phyloP scores from a whole-genome alignment of 345 rosid genomes.

The Draba incana region DNA sequence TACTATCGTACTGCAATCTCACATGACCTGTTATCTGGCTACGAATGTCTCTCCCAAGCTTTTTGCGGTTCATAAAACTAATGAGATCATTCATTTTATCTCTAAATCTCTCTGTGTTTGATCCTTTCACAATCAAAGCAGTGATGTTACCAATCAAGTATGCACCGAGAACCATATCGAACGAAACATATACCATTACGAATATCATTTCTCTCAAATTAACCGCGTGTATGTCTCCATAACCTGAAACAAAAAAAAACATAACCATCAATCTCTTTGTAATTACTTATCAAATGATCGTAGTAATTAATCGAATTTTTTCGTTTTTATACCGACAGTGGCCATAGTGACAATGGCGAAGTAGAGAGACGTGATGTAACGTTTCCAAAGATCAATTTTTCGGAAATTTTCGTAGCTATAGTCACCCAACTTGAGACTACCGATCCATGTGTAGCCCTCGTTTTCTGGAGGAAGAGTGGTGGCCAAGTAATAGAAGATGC shows the following conservation, averaged over 20 bases:
- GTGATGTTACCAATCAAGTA: conserved; percentile 98
- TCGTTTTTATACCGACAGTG: conserved; percentile 61
- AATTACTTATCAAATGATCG: conserved; percentile 5
- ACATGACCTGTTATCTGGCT: conserved; percentile 75
- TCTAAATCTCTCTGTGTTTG: conserved; percentile 91
- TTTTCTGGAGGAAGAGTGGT: conserved; percentile 65
- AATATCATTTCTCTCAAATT: conserved; percentile 97
- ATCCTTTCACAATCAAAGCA: conserved; percentile 95
- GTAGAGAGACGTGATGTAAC: conserved; percentile 78
- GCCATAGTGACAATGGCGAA: conserved; percentile 92
- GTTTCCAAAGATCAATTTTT: conserved; percentile 75
- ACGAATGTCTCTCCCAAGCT: conserved; percentile 68
- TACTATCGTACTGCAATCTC: conserved; percentile 81
- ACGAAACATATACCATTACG: conserved; percentile 83
- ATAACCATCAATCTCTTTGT: conserved; percentile 10
- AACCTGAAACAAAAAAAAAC: conserved; percentile 50
- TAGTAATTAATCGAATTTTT: neutral
- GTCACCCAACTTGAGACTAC: conserved; percentile 80
- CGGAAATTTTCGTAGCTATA: conserved; percentile 73
- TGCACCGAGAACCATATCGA: conserved; percentile 97
- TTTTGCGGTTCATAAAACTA: conserved; percentile 89
- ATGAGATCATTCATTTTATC: conserved; percentile 89
- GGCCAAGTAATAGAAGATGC: conserved; percentile 85
- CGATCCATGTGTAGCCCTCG: conserved; percentile 91
- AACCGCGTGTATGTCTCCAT: conserved; percentile 98